Base-by-base conservation (phyloP, 2,329 filamentous ascomycete genomes). In the Pseudonectria buxi region DNA sequence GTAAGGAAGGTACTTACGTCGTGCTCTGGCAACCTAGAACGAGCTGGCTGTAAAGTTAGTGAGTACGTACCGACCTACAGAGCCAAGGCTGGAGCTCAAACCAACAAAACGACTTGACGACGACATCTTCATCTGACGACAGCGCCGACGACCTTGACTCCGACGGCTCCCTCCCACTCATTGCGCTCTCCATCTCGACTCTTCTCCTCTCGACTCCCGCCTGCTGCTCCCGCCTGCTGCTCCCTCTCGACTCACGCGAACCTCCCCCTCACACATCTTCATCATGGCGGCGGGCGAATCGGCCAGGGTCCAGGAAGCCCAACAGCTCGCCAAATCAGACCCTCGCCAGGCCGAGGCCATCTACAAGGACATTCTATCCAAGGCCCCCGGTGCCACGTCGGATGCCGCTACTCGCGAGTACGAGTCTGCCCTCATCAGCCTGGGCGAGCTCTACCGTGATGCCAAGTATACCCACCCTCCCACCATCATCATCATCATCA, bases 371-470 rank as follows among this genome's bases (percentile, higher is more conserved):
- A 85, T 96, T 58, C 78, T 95, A 49, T 81, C 87, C 35, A 83
- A 86, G 65, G 80, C 86, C 26, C 88, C 89, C 14, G 85, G 86
- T 34, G 79, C 83, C 41, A 92, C 80, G 40, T 81, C 77, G 43
- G 92, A 98, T 63, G 78, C 83, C 26, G 86, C 89, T 40, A 80
- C 90, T 49, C 82, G 85, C 63, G 87, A 95, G 63, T 98, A 95
- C 55, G 92, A 98, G 71, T 74, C 75, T 50, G 88, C 92, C 16
- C 66, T 98, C 59, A 76, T 95, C 56, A 86, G 83, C 47, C 68
- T 98, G 58, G 92, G 92, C 54, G 85, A 94, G 75, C 74, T 96
- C 49, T 95, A 95, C 65, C 78, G 88, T 51, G 88, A 95, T 65
- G 78, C 86, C 66, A 86, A 84, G 80, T 84, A 65, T 64, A 81